phyloP scores from a whole-genome alignment of 2,329 filamentous ascomycete species.

The Neonectria faginata region DNA sequence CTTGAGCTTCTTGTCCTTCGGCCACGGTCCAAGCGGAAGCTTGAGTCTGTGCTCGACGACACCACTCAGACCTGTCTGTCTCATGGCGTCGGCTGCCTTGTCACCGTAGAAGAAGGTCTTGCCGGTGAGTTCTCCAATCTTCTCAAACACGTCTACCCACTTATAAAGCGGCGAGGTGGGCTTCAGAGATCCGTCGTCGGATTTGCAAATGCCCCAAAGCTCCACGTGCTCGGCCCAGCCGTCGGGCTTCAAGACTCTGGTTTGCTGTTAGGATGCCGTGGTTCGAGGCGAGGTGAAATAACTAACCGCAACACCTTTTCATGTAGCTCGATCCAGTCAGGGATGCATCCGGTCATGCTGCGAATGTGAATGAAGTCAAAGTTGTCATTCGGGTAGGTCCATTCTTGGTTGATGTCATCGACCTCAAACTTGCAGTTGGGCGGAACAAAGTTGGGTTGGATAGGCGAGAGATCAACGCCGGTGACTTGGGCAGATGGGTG shows the following conservation, averaged over 20 bases:
- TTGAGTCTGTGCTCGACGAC: constrained; percentile 31
- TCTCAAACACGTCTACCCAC: constrained; percentile 38
- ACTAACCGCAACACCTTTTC: constrained; percentile 59
- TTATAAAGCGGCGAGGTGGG: constrained; percentile 31
- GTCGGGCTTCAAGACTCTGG: constrained; percentile 27
- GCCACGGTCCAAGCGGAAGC: constrained; percentile 41
- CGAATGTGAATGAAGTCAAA: constrained; percentile 72
- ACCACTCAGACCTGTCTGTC: constrained; percentile 33
- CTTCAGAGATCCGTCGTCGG: constrained; percentile 45
- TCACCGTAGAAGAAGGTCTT: constrained; percentile 37
- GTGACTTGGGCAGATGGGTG: constrained; percentile 60
- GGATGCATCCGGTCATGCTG: constrained; percentile 63
- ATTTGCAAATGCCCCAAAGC: constrained; percentile 23
- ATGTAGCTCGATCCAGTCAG: constrained; percentile 64
- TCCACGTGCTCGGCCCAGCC: constrained; percentile 31
- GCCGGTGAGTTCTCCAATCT: constrained; percentile 31
- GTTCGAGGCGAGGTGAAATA: constrained; percentile 36
- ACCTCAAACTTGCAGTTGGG: constrained; percentile 73
- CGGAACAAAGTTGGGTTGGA: constrained; percentile 68
- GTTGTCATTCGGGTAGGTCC: constrained; percentile 57
- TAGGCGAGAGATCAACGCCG: constrained; percentile 65
- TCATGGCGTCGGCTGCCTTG: constrained; percentile 29
- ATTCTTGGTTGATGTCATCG: constrained; percentile 68
- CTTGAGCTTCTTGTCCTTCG: constrained; percentile 44
- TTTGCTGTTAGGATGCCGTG: constrained; percentile 51